phyloP scores from a whole-genome alignment of 352 stramenopile genomes.

The Pythium chondricola region DNA sequence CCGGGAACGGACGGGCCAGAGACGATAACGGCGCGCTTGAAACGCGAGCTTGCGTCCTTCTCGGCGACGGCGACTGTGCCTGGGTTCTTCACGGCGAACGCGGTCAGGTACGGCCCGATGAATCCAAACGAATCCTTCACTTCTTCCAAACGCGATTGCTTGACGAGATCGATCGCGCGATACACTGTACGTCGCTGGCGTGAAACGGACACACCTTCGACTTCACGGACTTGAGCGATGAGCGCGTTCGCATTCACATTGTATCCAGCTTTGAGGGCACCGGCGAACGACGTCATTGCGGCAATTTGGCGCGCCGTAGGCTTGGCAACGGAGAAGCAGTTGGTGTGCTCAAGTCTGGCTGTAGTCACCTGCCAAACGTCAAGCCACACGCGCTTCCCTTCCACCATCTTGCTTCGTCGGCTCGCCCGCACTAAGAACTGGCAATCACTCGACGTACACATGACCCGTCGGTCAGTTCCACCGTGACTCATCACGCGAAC shows the following conservation, averaged over 20 bases:
- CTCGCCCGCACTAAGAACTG: too few species aligned
- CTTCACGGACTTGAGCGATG: conserved; percentile 2
- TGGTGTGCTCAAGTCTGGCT: conserved; percentile 6
- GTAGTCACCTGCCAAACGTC: too few species aligned
- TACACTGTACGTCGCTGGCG: conserved; percentile 6
- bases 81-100: not conserved
- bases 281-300: not conserved
- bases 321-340: not conserved
- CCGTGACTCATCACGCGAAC: too few species aligned
- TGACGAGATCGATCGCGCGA: conserved; percentile 1
- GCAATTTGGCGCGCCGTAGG: conserved; percentile 7
- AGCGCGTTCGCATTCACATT: not conserved
- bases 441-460: too few species aligned
- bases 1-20: conserved; percentile 1
- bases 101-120: conserved; percentile 1
- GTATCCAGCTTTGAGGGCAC: not conserved
- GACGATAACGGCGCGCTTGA: not conserved
- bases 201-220: not conserved
- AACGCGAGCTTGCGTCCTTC: not conserved
- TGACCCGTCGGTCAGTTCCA: too few species aligned
- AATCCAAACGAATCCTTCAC: not conserved
- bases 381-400: too few species aligned
- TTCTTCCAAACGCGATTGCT: not conserved
- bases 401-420: too few species aligned
- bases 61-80: not conserved